Base-by-base conservation (phyloP, 1,139 yeast genomes). In the Lodderomyces jiufengensis region DNA sequence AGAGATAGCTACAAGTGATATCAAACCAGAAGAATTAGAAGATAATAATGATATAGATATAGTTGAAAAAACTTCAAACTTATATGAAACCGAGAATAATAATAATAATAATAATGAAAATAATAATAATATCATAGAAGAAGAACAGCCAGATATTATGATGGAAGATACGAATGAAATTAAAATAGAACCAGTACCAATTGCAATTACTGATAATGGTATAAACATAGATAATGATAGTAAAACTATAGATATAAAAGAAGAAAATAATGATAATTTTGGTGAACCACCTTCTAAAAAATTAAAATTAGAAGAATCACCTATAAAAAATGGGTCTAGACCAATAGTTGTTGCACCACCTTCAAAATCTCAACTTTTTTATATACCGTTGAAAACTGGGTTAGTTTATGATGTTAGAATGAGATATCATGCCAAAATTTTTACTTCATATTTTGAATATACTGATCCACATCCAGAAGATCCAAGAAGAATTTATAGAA, bases 391-490 rank as follows among this genome's bases (percentile, higher is more conserved):
- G 48, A 88, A 87, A 56, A 90, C 98, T 0, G 99, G 98, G 0
- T 66, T 94, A 14, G 94, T 95, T 42, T 94, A 94, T 59, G 98
- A 94, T 55, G 97, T 90, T 14, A 73, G 97, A 42, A 92, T 94
- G 98, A 73, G 98, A 44, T 92, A 90, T 59, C 99, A 94, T 55
- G 95, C 97, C 28, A 87, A 88, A 55, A 83, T 92, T 39, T 90
- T 85, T 59, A 86, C 96, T 3, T 84, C 95, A 5, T 87, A 92
- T 47, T 85, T 79, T 50, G 97, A 90, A 57, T 92, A 92, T 59
- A 87, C 90, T 34, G 98, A 94, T 54, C 98, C 98, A 3, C 99
- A 94, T 56, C 99, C 99, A 4, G 99, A 94, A 58, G 98, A 94
- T 54, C 99, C 99, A 9, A 76, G 98, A 44, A 78, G 99, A 48